These are phyloP conservation scores for Lepidium didymum DNA, from an alignment of 345 rosid genomes.

Conservation along the genomic window DNA sequence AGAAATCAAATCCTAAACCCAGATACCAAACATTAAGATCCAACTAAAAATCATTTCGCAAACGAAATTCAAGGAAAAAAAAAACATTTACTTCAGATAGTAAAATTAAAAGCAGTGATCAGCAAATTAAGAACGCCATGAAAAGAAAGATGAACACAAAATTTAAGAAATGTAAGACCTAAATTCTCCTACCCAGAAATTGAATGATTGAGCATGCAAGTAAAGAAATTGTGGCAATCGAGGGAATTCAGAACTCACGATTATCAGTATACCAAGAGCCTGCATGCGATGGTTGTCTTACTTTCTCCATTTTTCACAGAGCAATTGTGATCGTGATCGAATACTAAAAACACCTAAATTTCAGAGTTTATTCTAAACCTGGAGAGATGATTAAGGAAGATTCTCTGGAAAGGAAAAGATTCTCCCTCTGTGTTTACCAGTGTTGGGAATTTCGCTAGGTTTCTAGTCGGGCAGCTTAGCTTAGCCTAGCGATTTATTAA, in stretches of 20 bases:
- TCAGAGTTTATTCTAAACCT: slow-evolving; percentile 33
- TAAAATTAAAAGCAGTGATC: background rate
- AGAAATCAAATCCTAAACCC: no score
- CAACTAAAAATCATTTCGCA: no score
- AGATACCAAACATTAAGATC: no score
- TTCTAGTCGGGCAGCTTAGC: no score
- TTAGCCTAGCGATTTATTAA: no score
- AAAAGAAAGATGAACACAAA: background rate
- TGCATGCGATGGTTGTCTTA: slow-evolving; percentile 63
- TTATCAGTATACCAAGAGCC: slow-evolving; percentile 83
- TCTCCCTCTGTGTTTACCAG: background rate
- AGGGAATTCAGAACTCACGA: slow-evolving; percentile 38
- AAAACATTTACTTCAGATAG: background rate
- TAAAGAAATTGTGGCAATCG: background rate
- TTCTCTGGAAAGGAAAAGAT: background rate
- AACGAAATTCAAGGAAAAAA: no score
- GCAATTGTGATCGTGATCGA: slow-evolving; percentile 9
- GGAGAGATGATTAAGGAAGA: background rate
- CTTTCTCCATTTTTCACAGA: slow-evolving; percentile 34
- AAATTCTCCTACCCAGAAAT: background rate
- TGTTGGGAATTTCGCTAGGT: no score
- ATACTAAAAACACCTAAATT: slow-evolving; percentile 11
- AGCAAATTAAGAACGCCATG: background rate
- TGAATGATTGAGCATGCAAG: background rate
- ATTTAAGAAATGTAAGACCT: background rate